Base-by-base conservation (phyloP, 345 rosid species). In the Noccaea bulbosa region DNA sequence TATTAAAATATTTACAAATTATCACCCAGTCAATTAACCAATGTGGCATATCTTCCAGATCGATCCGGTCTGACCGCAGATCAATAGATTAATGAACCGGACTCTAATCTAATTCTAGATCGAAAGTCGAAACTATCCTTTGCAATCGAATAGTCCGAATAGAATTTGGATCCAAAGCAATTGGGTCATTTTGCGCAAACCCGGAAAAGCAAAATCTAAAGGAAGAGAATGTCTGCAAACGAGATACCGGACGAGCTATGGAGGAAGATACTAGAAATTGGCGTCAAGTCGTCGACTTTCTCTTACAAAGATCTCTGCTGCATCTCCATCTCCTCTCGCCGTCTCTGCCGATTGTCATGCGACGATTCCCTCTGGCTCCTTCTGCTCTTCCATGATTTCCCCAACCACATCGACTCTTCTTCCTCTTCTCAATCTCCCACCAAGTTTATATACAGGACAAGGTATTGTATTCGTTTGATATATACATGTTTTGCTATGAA, bases 161-260 rank as follows among this genome's bases (percentile, higher is more conserved):
- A 22, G 2, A 2, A 1, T 22, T 22, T 2, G 24, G 24, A 22
- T 22, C 30, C 30, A 27, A 27, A 27, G 30, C 30, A 27, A 2
- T 27, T 27, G 30, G 30, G 30, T 27, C 3, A 27, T 27, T 27
- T 46, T 46, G 51, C 24, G n/a, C 4, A 20, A 33, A 40, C 16
- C 27, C 35, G 2, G 2, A 48, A 35, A 37, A 60, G 32, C 37
- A 10, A 10, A 47, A 49, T 24, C 20, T 8, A 20, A 20, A 62
- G n/a, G 10, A 11, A 48, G 61, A 67, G 56, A 27, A 82, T 81
- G 81, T 74, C 81, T 2, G 69, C 71, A 2, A 46, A 52, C 41
- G 86, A 79, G 11, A 53, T 93, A 58, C 93, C 92, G 0, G 95
- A 93, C 77, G 97, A 93, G 74, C 78, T 93, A 62, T 85, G 96